Base-by-base conservation (phyloP, 192 early-diverging fungal genomes). In the Diversispora epigaea region DNA sequence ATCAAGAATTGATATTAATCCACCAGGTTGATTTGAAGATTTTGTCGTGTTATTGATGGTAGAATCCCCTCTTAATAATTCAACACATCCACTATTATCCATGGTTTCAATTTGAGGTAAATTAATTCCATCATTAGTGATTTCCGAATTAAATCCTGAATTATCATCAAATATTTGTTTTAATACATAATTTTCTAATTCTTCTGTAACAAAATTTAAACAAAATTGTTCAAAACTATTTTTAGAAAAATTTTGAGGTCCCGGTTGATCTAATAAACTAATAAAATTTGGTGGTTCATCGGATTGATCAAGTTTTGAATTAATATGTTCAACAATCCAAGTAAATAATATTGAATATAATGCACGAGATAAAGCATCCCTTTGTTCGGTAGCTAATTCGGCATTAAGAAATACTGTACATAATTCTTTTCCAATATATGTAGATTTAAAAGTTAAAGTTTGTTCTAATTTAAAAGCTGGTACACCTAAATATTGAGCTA, bases 271-370 rank as follows among this genome's bases (percentile, higher is more conserved):
- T 6, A 93, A 81, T 11, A 94, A 80, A 11, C 92, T 95, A 62
- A 99, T 87, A 81, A 95, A 96, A 74, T 93, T 95, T 64, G 86
- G 88, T 7, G 86, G 88, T 57, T 84, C 79, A 54, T 93, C 88
- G 25, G 85, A 82, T 61, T 89, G 85, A 77, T 91, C 93, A 21
- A 97, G 80, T 22, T 90, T 89, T 32, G 85, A 85, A 84, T 99
- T 99, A 76, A 97, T 88, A 71, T 91, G 90, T 79, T 97, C 96
- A 8, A 96, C 86, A n/a, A 99, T 78, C 91, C 95, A 98, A 19
- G 86, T 85, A 80, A 96, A 95, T 9, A 97, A 75, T 6, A 96
- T 87, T 40, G 89, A 90, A 79, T 96, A 99, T n/a, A 99, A 87
- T 8, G 91, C 84, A 62, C 86, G 85, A 3, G 94, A 90, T 3